Evolutionary conservation across 2,329 filamentous ascomycete species (phyloP), one percentile per base, ranked within the genome.

Genomic region (Aspergillus fumigatiaffinis): DNA sequence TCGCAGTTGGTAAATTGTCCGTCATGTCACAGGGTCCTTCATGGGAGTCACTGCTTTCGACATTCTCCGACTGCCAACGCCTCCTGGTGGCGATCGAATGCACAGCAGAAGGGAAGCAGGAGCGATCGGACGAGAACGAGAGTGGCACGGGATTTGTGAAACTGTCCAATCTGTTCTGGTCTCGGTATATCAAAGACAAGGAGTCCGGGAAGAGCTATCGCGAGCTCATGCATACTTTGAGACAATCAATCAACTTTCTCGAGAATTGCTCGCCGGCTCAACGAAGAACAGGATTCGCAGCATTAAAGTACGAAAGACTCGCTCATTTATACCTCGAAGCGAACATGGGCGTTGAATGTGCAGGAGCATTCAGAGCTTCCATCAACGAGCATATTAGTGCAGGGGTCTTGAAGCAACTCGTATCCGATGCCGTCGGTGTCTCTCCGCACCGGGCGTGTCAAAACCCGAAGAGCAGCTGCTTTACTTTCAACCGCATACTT

Each of bases 151-250:
- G 66, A 10, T 64, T 75, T 54, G 69, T 76, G 17, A 76, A 74
- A 28, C 55, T 80, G 46, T 80, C 79, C 0, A 79, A 80, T 57
- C 60, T 77, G 4, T 79, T 76, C 58, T 81, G 79, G 79, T 75
- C 74, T 49, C 72, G 76, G 9, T 80, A 79, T 55, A 65, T 77
- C 23, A 74, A 77, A 55, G 72, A 74, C 50, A 76, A 74, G 51
- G 73, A 77, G 56, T 56, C 66, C 38, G 69, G 71, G 1, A 69
- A 70, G 56, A 60, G 65, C 2, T 64, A 68, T 54, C 65, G 65
- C 5, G 70, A 74, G 44, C 71, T 78, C n/a, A 50, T 77, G 5
- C 67, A 70, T 4, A 59, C 74, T 35, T 63, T 79, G 53, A 73
- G 75, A 50, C 71, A 75, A 41, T 79, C 77, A 23, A 73, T 76